Evolutionary conservation across 2,329 filamentous ascomycete species (phyloP), one percentile per base, ranked within the genome.

Genomic region (Alternaria tenuissima): DNA sequence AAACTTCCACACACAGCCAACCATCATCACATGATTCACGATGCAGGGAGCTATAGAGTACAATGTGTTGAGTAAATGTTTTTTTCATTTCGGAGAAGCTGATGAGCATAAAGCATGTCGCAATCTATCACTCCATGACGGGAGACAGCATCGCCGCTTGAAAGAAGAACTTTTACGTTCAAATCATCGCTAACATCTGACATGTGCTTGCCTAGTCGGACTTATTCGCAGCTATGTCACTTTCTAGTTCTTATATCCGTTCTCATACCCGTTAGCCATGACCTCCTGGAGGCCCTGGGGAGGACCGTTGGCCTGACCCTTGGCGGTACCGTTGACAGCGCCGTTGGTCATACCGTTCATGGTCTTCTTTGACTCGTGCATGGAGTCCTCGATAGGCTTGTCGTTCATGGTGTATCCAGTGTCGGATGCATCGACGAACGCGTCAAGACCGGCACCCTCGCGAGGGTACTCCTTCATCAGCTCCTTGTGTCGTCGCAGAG

Each of bases 381-480:
- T 55, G 16, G 65, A 62, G 38, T 73, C 67, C 70, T 76, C 80
- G 16, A 79, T 73, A n/a, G 77, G 73, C 55, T 76, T 68, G 53
- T 79, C 72, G 68, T 84, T 83, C 63, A 83, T 69, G 7, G 83
- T 84, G 73, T 85, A 85, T 0, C 89, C 89, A 47, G 88, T 92
- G 67, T 92, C 90, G 59, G 85, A 88, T 1, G 85, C 80, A 71
- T 92, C 90, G 7, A 91, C 89, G 59, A 85, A 91, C 0, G 89
- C 88, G 65, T 92, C 89, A 1, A 92, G 62, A 26, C 90, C 89
- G 43, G 84, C 87, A 22, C 90, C 90, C 34, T 85, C 76, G 3
- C 89, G 84, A 4, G 89, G 87, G 67, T 87, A 91, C 20, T 81
- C 78, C 73, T 86, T 85, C 81, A 88, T 87, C 7, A 89, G 64